phyloP scores from a whole-genome alignment of 1,284 basidiomycete species.

The Rhodotorula sp. region DNA sequence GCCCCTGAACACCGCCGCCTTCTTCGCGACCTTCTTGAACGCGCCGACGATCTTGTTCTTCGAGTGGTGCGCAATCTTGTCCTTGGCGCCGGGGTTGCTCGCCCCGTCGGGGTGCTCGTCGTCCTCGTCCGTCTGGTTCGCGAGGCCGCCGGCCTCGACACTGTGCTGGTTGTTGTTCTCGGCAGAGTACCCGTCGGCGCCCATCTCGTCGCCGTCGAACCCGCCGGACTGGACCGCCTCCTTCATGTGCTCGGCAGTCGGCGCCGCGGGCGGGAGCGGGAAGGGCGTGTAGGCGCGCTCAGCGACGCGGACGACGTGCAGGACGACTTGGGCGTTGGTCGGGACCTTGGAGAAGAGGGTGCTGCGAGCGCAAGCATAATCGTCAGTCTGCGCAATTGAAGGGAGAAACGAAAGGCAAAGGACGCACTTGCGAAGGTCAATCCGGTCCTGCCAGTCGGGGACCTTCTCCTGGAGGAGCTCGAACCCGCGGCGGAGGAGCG shows the following conservation, averaged over 20 bases:
- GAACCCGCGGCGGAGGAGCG: constrained; percentile 54
- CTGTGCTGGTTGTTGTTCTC: constrained; percentile 2
- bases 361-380: neutral
- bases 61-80: constrained; percentile 49
- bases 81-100: constrained; percentile 20
- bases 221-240: constrained; percentile 40
- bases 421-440: constrained; percentile 58
- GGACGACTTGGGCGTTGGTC: constrained; percentile 61
- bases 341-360: constrained; percentile 51
- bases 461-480: constrained; percentile 54
- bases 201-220: constrained; percentile 26
- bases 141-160: constrained; percentile 29
- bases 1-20: constrained; percentile 51
- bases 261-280: constrained; percentile 54
- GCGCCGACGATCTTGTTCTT: constrained; percentile 49
- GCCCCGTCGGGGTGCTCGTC: constrained; percentile 30
- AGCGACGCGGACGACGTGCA: constrained; percentile 59
- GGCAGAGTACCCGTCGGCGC: constrained; percentile 7
- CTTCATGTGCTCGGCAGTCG: constrained; percentile 40
- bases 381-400: too few relatives aligned
- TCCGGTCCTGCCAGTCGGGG: constrained; percentile 57
- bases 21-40: constrained; percentile 51
- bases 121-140: constrained; percentile 41
- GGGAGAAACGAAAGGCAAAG: constrained; percentile 49
- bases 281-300: constrained; percentile 56